phyloP scores from a whole-genome alignment of 768 basidiomycete species.

The Multifurca ochricompacta region DNA sequence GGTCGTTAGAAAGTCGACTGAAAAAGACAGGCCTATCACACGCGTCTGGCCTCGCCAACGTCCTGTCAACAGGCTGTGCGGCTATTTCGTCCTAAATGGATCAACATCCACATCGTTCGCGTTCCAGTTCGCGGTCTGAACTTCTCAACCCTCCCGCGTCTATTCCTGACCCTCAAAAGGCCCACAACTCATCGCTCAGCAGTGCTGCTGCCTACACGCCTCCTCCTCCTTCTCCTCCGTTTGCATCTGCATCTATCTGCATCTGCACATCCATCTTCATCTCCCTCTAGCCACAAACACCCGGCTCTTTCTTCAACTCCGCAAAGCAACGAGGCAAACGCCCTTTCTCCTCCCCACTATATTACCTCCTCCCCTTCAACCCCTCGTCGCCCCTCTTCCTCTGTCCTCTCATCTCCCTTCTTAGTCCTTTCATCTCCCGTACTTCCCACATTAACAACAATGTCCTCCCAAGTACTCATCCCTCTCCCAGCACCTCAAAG shows the following conservation, averaged over 20 bases:
- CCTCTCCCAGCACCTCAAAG: slow-evolving; percentile 21
- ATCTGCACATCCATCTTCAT: slow-evolving; percentile 8
- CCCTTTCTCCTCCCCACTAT: slow-evolving; percentile 14
- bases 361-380: slow-evolving; percentile 8
- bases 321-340: slow-evolving; percentile 18
- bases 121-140: slow-evolving; percentile 19
- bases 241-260: too few relatives aligned
- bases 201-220: background rate
- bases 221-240: too few relatives aligned
- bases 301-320: slow-evolving; percentile 16
- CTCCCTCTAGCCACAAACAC: slow-evolving; percentile 1
- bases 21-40: slow-evolving; percentile 17
- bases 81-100: slow-evolving; percentile 9
- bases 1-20: slow-evolving; percentile 1
- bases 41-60: slow-evolving; percentile 8
- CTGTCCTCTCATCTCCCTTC: slow-evolving; percentile 2
- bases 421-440: slow-evolving; percentile 22
- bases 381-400: slow-evolving; percentile 10
- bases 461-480: slow-evolving; percentile 29
- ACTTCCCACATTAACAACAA: slow-evolving; percentile 30
- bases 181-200: slow-evolving; percentile 1
- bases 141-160: background rate
- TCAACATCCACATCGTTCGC: slow-evolving; percentile 13
- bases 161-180: slow-evolving; percentile 12
- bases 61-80: slow-evolving; percentile 12